A percentile compares a stretch with the other conserved stretches of the same genome.
Conservation (phyloP, 352 stramenopile genomes). For the Thraustochytrium sp. region DNA sequence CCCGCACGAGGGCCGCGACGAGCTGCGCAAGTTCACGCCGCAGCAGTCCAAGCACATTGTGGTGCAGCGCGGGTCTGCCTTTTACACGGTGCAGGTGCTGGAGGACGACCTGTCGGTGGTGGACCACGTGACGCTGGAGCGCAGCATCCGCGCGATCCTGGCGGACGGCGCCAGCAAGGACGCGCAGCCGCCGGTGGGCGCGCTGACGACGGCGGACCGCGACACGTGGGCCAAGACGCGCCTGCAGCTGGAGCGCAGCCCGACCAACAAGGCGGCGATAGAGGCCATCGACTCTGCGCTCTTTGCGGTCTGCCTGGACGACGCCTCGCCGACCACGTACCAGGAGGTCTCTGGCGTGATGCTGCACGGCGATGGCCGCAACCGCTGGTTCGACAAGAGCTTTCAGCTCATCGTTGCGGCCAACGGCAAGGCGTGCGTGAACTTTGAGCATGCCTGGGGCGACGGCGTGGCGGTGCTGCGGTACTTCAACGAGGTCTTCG, state of each 20-base stretch:
- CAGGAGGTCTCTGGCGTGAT: slow-evolving; percentile 67
- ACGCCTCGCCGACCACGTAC: slow-evolving; percentile 58
- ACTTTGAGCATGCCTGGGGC: slow-evolving; percentile 82
- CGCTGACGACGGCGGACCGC: slow-evolving; percentile 55
- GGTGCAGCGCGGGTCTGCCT: slow-evolving; percentile 72
- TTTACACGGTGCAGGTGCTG: slow-evolving; percentile 76
- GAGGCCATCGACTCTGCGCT: slow-evolving; percentile 73
- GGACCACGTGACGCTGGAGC: slow-evolving; percentile 62
- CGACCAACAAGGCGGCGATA: slow-evolving; percentile 64
- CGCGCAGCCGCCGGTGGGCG: slow-evolving; percentile 21
- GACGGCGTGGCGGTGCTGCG: slow-evolving; percentile 75
- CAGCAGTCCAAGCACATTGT: slow-evolving; percentile 62
- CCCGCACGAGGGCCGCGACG: slow-evolving; percentile 61
- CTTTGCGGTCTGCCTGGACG: slow-evolving; percentile 69
- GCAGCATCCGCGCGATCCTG: slow-evolving; percentile 72
- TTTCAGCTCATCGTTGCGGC: slow-evolving; percentile 75
- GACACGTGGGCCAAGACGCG: slow-evolving; percentile 69
- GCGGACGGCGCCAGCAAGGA: slow-evolving; percentile 39
- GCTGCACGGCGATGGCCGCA: slow-evolving; percentile 68
- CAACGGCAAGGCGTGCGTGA: slow-evolving; percentile 71
- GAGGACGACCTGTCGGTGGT: slow-evolving; percentile 46
- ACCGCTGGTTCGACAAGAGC: slow-evolving; percentile 86
- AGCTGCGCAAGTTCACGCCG: slow-evolving; percentile 55
- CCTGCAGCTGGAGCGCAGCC: slow-evolving; percentile 55
- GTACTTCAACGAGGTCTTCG: slow-evolving; percentile 78